Conservation (phyloP, 805 yeast genomes). For the Candida awuae region DNA sequence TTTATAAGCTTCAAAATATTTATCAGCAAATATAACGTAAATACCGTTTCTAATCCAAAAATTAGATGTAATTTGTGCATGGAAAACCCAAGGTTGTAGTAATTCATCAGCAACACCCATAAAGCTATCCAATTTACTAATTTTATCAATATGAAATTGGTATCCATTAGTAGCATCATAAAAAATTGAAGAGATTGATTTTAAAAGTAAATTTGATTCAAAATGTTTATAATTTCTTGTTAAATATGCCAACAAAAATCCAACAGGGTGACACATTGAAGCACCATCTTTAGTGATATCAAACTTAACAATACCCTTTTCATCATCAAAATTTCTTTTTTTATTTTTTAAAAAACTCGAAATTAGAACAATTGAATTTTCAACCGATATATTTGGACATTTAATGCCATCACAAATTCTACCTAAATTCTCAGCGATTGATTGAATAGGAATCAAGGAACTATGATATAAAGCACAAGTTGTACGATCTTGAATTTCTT, state of each 20-base stretch:
- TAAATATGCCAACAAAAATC: constrained; percentile 44
- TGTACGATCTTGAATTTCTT: constrained; percentile 42
- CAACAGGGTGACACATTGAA: constrained; percentile 54
- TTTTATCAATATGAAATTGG: constrained; percentile 9
- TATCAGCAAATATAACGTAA: constrained; percentile 22
- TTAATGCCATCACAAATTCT: constrained; percentile 20
- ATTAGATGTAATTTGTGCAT: constrained; percentile 53
- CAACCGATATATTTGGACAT: constrained; percentile 15
- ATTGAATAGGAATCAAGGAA: constrained; percentile 21
- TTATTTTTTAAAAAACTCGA: constrained; percentile 25
- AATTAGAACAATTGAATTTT: constrained; percentile 31
- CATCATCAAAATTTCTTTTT: not conserved
- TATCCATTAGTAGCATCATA: constrained; percentile 3
- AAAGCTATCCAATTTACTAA: constrained; percentile 9
- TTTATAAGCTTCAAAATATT: constrained; percentile 18
- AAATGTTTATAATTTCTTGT: constrained; percentile 30
- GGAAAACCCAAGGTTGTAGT: constrained; percentile 51
- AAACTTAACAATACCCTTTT: constrained; percentile 4
- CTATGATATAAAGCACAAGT: constrained; percentile 44
- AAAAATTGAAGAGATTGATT: constrained; percentile 11
- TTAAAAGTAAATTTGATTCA: constrained; percentile 13
- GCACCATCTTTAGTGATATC: constrained; percentile 38
- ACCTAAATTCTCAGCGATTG: constrained; percentile 21
- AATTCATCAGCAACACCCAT: constrained; percentile 47
- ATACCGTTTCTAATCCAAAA: constrained; percentile 72